These are phyloP conservation scores for Plenodomus lindquistii DNA, from an alignment of 2,329 filamentous ascomycete genomes.

Conservation along the genomic window DNA sequence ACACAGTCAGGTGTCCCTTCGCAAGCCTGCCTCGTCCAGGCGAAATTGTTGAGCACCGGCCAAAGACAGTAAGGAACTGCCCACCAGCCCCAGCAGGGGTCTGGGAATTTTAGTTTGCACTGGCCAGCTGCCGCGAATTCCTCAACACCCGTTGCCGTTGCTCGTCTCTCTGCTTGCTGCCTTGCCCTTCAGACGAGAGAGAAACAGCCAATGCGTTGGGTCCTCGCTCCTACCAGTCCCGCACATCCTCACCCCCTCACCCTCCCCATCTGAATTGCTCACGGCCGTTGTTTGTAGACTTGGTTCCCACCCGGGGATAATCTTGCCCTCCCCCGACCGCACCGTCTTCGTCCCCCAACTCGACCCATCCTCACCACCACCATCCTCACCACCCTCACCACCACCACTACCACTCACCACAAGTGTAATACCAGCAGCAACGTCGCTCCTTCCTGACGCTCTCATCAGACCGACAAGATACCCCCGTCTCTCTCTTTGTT, in stretches of 20 bases:
- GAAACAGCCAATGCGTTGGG: constrained; percentile 42
- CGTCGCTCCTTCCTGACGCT: constrained; percentile 17
- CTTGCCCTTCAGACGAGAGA: constrained; percentile 29
- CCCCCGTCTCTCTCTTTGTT: constrained; percentile 14
- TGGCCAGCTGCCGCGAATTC: constrained; percentile 30
- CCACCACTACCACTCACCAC: constrained; percentile 18
- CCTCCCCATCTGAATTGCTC: constrained; percentile 7
- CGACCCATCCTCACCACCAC: constrained; percentile 2
- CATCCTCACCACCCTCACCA: no score
- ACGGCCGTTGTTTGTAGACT: no score
- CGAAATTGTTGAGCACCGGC: constrained; percentile 35
- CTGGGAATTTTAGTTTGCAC: constrained; percentile 32
- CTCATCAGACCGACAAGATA: constrained; percentile 19
- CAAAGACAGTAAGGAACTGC: constrained; percentile 27
- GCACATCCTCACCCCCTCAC: constrained; percentile 13
- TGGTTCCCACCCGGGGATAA: constrained; percentile 10
- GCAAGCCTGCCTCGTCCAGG: constrained; percentile 22
- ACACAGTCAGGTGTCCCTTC: constrained; percentile 2
- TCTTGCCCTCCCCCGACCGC: constrained; percentile 18
- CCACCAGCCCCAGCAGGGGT: constrained; percentile 27
- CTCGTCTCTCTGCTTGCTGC: constrained; percentile 8
- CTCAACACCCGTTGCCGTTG: constrained; percentile 33
- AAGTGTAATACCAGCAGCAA: constrained; percentile 11
- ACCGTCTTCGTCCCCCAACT: background rate
- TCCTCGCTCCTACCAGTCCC: constrained; percentile 21